Evolutionary conservation across 2,329 filamentous ascomycete species (phyloP), one percentile per base, ranked within the genome.

Genomic region (Botrytis tulipae): DNA sequence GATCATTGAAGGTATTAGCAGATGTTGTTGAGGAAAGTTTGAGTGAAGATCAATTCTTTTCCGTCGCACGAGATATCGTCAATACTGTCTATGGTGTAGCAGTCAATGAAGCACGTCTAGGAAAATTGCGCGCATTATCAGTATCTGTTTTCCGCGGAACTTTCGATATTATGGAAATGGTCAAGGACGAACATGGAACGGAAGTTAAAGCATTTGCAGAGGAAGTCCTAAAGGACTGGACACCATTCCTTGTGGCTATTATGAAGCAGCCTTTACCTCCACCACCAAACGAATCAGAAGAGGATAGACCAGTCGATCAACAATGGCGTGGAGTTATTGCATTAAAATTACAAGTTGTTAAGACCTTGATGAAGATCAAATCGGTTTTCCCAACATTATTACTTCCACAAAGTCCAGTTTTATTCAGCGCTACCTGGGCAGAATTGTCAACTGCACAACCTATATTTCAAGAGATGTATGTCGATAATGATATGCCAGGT

Each of bases 91-190:
- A 94, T 82, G 88, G 93, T 78, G 92, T 97, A 54, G 94, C 95
- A 22, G 87, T 93, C 73, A 93, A 93, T 81, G 89, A 92, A 74
- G 87, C 87, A 75, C 90, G 93, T 78, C 94, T 93, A 80, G 87
- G 92, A 16, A 89, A 90, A 74, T 86, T 97, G 74, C 89, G 96
- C 75, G 94, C 94, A 44, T 86, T 98, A 77, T 93, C 96, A 57
- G 92, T 98, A 60, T 93, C 92, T 59, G 93, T 98, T 73, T 97
- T 98, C 86, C 89, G 94, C 73, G 90, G 90, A 67, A 97, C 94
- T 83, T 97, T 99, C 82, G 94, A 98, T 81, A 93, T 96, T 73
- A 89, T 99, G 84, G 94, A 98, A 83, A 97, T 98, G 89, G 93
- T 98, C 77, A 92, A 97, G 86, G 95, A 97, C 77, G 93, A 97